Evolutionary conservation across 1,139 yeast genomes (phyloP), one percentile per base, ranked within the genome.

Genomic region (Suhomyces bribrorum): DNA sequence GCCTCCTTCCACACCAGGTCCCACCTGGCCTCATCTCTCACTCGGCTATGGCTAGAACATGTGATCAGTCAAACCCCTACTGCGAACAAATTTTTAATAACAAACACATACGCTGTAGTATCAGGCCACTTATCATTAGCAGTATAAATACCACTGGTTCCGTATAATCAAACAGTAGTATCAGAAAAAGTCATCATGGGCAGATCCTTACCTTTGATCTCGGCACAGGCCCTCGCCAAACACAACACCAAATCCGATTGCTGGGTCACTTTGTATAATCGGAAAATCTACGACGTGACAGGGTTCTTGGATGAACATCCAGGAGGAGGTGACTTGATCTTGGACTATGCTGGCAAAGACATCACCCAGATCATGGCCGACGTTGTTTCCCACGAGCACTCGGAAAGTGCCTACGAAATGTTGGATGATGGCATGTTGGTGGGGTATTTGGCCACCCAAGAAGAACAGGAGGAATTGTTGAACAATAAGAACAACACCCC

Each of bases 371-470:
- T 86, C 33, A 73, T 90, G 79, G 79, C 83, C n/a, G 94, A 87
- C 55, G 61, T 68, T 13, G 60, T 56, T 4, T 72, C 83, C 25
- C 96, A 89, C 57, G 79, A 75, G 39, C 96, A 89, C 63, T 83
- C 92, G 2, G 95, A 86, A 55, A 69, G 85, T 34, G 94, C 96
- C 6, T 88, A 88, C 58, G 96, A 89, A 48, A 84, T 90, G 76
- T 64, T 90, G 48, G 90, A 86, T 52, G 97, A 90, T 43, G 85
- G 60, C 22, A 70, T 70, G 76, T 61, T 71, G 50, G 61, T 72
- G 27, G 77, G 75, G 2, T 72, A 70, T 48, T 57, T 72, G 50
- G 77, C 77, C 36, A 70, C 76, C 1, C 52, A 61, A n/a, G 58
- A 59, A 34, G 77, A 72, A 52, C 77, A 71, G 47, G 57, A 59